Evolutionary conservation across 306 rosid species (phyloP).

Genomic region (Acacia crassicarpa): DNA sequence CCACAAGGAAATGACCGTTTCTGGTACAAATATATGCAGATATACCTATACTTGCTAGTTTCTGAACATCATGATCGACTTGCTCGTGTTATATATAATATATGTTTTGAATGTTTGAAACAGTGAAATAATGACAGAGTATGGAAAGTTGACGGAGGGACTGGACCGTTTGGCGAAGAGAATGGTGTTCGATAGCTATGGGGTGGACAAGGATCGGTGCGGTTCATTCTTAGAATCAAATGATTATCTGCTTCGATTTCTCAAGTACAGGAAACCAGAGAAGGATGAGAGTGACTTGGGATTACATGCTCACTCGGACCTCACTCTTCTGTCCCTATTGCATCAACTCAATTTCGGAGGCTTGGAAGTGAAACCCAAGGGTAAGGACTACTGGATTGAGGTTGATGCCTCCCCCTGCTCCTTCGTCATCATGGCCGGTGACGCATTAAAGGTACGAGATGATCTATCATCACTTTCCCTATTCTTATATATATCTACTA

Average conservation of each 20-base stretch:
- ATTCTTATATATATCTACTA: too few species aligned
- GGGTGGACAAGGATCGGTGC: conserved; percentile 28
- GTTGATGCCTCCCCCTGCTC: conserved; percentile 27
- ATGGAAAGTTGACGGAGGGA: conserved; percentile 27
- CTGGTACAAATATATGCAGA: conserved; percentile 14
- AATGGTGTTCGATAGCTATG: conserved; percentile 52
- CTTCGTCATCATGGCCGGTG: conserved; percentile 45
- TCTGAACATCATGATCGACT: neutral
- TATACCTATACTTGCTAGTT: neutral
- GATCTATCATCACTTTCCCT: too few species aligned
- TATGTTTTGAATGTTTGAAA: neutral
- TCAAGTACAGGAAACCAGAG: conserved; percentile 27
- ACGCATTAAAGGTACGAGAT: conserved; percentile 21
- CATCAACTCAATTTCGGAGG: conserved; percentile 42
- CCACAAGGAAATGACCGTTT: conserved; percentile 32
- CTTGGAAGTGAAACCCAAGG: conserved; percentile 36
- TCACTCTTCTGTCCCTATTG: conserved; percentile 23
- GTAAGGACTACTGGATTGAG: conserved; percentile 31
- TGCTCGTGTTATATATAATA: neutral
- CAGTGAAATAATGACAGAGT: conserved; percentile 31
- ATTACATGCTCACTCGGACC: conserved; percentile 35
- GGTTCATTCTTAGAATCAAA: conserved; percentile 25
- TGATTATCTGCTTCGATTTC: conserved; percentile 35
- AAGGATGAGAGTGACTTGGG: conserved; percentile 31
- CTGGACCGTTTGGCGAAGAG: conserved; percentile 28